Evolutionary conservation across 164 flowering plant genomes (phyloP).

Genomic region (Chimonanthus praecox): DNA sequence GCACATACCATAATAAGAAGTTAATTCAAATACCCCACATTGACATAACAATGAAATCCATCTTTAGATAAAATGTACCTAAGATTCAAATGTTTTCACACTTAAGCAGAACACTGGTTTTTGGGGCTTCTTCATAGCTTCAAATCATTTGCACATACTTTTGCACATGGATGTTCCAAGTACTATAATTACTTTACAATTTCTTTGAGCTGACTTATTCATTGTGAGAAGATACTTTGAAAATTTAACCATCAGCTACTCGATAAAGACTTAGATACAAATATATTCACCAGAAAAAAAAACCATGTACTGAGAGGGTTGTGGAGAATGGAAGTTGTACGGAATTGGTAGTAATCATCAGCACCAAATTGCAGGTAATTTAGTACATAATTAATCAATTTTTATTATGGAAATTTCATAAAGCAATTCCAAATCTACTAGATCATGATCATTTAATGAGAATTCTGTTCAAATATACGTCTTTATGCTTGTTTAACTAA

Average conservation of each 20-base stretch:
- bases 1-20: slow-evolving; percentile 5
- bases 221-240: no score
- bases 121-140: not conserved
- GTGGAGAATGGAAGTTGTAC: not conserved
- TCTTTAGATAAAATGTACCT: not conserved
- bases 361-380: not conserved
- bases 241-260: no score
- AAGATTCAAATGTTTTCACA: not conserved
- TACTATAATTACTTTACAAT: no score
- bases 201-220: no score
- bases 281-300: no score
- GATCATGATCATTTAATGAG: no score
- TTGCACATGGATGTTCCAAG: not conserved
- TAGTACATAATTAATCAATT: not conserved
- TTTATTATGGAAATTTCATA: not conserved
- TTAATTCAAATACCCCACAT: not conserved
- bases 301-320: no score
- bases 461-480: no score
- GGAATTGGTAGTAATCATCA: not conserved
- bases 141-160: not conserved
- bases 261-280: no score
- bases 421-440: not conserved
- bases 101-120: not conserved
- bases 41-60: not conserved
- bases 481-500: not conserved